Percentiles rank a stretch among this genome's conserved stretches.
These are phyloP conservation scores for Cercospora sp. DNA, from an alignment of 2,329 filamentous ascomycete genomes.

Conservation along the genomic window DNA sequence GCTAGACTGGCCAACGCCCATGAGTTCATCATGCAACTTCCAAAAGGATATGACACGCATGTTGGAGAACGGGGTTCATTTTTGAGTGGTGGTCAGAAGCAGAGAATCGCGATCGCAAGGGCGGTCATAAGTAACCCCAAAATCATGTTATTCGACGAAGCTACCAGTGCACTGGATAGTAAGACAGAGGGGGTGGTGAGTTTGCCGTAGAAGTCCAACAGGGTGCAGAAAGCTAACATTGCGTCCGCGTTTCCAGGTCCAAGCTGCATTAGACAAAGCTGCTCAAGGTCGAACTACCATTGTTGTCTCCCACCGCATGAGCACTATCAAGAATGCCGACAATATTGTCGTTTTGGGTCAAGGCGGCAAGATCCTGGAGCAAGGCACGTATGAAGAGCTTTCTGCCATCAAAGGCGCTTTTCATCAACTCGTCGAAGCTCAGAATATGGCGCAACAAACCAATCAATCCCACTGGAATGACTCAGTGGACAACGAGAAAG, in stretches of 20 bases:
- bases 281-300: conserved; percentile 43
- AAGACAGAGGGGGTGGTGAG: conserved; percentile 63
- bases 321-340: conserved; percentile 44
- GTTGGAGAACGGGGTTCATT: conserved; percentile 51
- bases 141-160: conserved; percentile 60
- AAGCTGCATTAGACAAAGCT: conserved; percentile 26
- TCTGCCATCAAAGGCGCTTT: conserved; percentile 4
- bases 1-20: conserved; percentile 55
- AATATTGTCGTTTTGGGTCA: conserved; percentile 44
- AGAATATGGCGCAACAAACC: conserved; percentile 9
- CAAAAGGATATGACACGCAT: conserved; percentile 52
- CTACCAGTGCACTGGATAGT: conserved; percentile 62
- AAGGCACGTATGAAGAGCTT: conserved; percentile 38
- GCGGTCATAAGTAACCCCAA: conserved; percentile 55
- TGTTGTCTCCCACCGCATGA: conserved; percentile 47
- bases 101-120: conserved; percentile 56
- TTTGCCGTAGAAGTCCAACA: not conserved
- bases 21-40: conserved; percentile 54
- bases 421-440: conserved; percentile 11
- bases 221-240: not conserved
- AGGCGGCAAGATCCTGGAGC: conserved; percentile 42
- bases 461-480: not conserved
- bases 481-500: not conserved
- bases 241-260: no score
- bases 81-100: conserved; percentile 57